phyloP scores from a whole-genome alignment of 345 rosid species.

The Syzygium aqueum region DNA sequence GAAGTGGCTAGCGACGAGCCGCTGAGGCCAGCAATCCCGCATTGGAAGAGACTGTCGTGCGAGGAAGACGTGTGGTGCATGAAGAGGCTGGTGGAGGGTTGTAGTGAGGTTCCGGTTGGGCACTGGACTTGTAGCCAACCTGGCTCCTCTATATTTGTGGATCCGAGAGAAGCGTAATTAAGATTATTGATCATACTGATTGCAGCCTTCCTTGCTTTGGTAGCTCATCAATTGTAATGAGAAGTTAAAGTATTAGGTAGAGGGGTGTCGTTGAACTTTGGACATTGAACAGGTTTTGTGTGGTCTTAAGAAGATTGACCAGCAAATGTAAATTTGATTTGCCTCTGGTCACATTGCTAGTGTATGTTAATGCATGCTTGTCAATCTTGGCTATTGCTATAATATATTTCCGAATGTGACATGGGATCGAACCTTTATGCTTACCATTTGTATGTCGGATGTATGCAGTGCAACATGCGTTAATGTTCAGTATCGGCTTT shows the following conservation, averaged over 20 bases:
- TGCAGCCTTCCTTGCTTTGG: neutral
- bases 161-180: constrained; percentile 71
- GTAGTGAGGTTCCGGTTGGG: constrained; percentile 46
- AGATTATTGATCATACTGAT: neutral
- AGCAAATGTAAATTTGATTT: neutral
- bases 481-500: neutral
- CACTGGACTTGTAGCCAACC: constrained; percentile 84
- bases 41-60: constrained; percentile 73
- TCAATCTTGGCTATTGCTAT: neutral
- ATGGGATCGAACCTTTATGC: neutral
- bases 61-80: constrained; percentile 80
- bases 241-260: neutral
- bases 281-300: neutral
- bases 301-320: neutral
- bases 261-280: neutral
- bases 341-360: neutral
- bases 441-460: neutral
- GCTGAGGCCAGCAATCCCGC: constrained; percentile 53
- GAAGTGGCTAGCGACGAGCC: constrained; percentile 70
- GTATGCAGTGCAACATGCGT: rapidly evolving
- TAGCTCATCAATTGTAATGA: neutral
- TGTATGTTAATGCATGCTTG: neutral
- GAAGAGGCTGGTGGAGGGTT: constrained; percentile 66
- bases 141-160: constrained; percentile 75
- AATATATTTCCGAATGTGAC: neutral